phyloP scores from a whole-genome alignment of 2,329 filamentous ascomycete genomes.

The Sphaerulina vaccinii region DNA sequence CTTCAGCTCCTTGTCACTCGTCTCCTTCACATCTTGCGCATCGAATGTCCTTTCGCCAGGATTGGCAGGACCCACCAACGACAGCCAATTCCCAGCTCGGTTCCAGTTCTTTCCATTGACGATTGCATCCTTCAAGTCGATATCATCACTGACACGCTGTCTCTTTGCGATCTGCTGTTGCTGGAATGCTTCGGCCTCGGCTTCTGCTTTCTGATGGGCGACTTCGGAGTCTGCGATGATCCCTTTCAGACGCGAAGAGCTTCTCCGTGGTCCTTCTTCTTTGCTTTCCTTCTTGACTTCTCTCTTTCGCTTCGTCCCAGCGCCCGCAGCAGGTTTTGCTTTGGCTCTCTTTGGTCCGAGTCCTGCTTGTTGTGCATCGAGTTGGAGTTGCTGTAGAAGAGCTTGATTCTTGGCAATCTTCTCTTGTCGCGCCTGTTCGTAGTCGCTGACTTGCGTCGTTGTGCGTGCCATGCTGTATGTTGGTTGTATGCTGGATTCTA shows the following conservation, averaged over 20 bases:
- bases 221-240: slow-evolving; percentile 66
- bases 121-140: slow-evolving; percentile 73
- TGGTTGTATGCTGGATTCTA: neutral
- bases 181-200: slow-evolving; percentile 57
- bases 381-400: slow-evolving; percentile 72
- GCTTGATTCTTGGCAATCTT: slow-evolving; percentile 87
- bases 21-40: slow-evolving; percentile 77
- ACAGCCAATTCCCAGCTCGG: slow-evolving; percentile 63
- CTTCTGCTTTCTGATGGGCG: slow-evolving; percentile 67
- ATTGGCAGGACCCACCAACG: slow-evolving; percentile 68
- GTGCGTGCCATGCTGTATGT: slow-evolving; percentile 24
- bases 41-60: slow-evolving; percentile 83
- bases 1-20: slow-evolving; percentile 72
- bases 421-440: slow-evolving; percentile 78
- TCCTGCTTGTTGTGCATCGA: slow-evolving; percentile 66
- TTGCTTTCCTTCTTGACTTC: slow-evolving; percentile 57
- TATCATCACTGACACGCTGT: slow-evolving; percentile 63
- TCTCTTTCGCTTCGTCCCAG: slow-evolving; percentile 42
- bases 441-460: slow-evolving; percentile 64
- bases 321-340: slow-evolving; percentile 46
- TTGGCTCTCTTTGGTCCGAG: slow-evolving; percentile 57
- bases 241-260: slow-evolving; percentile 61
- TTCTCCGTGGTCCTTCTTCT: slow-evolving; percentile 55
- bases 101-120: slow-evolving; percentile 74
- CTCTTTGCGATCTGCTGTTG: slow-evolving; percentile 59